Evolutionary conservation across 768 basidiomycete species (phyloP), one percentile per base, ranked within the genome.

Genomic region (Russula sp.): DNA sequence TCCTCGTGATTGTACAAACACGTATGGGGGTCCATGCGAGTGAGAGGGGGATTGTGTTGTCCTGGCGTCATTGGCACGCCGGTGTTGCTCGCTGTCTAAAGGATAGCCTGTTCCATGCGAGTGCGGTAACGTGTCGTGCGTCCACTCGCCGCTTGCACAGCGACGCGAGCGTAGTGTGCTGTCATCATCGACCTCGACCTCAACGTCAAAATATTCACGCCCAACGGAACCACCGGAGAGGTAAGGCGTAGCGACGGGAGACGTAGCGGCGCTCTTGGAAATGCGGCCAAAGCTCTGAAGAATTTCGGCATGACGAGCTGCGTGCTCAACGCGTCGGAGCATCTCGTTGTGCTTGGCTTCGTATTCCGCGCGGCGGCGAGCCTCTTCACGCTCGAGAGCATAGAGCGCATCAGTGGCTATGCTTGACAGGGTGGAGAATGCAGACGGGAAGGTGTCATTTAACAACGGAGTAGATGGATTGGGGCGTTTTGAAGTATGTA

Each of bases 341-440:
- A 73, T 72, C 64, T 83, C 82, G 66, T 76, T 76, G 65, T 76
- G 82, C 61, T 78, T 72, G 50, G 77, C 70, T 75, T 85, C 83
- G 68, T 80, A 85, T 69, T 87, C 85, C 6, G 85, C 86, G 48
- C 86, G 77, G 31, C 86, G 78, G 59, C 84, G 79, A 4, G 79
- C 79, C 73, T 97, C 95, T 63, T 87, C 82, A 44, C 86, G 86
- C 72, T 98, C 95, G 35, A 98, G 85, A 68, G 87, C 86, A 69
- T 90, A 88, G 8, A 98, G 81, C 71, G 97, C 92, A 62, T 92
- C 92, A 76, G 95, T 88, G 3, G 94, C 94, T 20, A 89, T 77
- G 35, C 77, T 87, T 50, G 88, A 87, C 20, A 91, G 74, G 1
- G 87, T 80, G n/a, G 83, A 82, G 69, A 90, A 68, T 55, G 69